phyloP scores from a whole-genome alignment of 2,329 filamentous ascomycete genomes.

The Alternaria angustiovoidea region DNA sequence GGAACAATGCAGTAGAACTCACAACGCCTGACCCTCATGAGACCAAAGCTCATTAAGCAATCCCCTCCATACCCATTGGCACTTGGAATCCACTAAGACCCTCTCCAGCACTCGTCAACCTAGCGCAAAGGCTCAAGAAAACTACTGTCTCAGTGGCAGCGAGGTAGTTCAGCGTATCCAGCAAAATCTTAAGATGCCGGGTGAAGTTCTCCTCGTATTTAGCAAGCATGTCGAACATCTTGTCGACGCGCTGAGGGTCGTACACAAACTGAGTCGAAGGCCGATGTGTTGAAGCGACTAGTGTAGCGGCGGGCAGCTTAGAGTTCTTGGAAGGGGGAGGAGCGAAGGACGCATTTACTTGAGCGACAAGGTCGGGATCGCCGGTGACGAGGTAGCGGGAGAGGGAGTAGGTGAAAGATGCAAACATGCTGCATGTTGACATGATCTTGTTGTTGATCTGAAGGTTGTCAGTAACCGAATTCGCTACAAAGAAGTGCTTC shows the following conservation, averaged over 20 bases:
- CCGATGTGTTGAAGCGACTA: conserved; percentile 21
- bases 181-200: conserved; percentile 87
- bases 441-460: conserved; percentile 98
- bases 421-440: conserved; percentile 94
- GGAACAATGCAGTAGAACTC: neutral
- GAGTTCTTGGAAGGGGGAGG: conserved; percentile 17
- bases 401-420: conserved; percentile 85
- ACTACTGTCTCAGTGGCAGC: conserved; percentile 97
- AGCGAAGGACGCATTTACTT: conserved; percentile 64
- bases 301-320: conserved; percentile 18
- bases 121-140: conserved; percentile 83
- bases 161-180: conserved; percentile 96
- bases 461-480: conserved; percentile 6
- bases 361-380: conserved; percentile 76
- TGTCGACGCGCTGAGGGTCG: conserved; percentile 70
- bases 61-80: conserved; percentile 35
- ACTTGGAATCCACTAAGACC: conserved; percentile 55
- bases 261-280: conserved; percentile 55
- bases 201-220: conserved; percentile 96
- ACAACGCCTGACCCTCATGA: neutral
- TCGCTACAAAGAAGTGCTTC: neutral
- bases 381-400: conserved; percentile 83
- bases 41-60: conserved; percentile 9
- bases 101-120: conserved; percentile 82
- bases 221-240: conserved; percentile 84